A percentile compares a stretch with the other conserved stretches of the same genome.
These are phyloP conservation scores for Diaporthe amygdali DNA, from an alignment of 2,329 filamentous ascomycete genomes.

Conservation along the genomic window DNA sequence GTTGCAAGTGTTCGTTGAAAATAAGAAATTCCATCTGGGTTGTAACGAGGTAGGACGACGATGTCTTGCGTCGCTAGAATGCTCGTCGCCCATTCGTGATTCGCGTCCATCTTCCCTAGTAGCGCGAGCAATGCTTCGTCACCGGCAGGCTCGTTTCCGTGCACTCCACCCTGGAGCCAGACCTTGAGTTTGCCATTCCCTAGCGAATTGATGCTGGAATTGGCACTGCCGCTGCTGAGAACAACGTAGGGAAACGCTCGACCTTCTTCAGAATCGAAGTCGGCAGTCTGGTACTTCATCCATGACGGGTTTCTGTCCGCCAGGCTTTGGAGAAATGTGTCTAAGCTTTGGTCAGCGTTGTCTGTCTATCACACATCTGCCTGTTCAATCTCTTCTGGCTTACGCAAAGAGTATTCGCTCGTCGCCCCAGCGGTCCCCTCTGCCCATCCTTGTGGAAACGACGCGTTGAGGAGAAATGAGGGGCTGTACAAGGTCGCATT, in stretches of 20 bases:
- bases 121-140: not conserved
- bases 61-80: not conserved
- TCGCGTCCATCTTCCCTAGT: not conserved
- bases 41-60: not conserved
- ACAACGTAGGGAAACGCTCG: not conserved
- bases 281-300: not conserved
- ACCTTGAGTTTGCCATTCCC: constrained; percentile 1
- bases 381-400: not conserved
- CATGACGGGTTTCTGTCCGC: not conserved
- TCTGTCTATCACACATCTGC: too few relatives aligned
- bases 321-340: not conserved
- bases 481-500: not conserved
- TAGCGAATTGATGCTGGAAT: not conserved
- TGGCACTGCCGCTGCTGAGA: not conserved
- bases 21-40: not conserved
- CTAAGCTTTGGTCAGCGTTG: not conserved
- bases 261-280: not conserved
- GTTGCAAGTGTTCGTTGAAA: not conserved
- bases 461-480: not conserved
- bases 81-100: not conserved
- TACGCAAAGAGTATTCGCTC: not conserved
- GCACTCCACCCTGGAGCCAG: not conserved
- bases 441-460: not conserved
- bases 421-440: not conserved
- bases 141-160: not conserved